Base-by-base conservation (phyloP, 2,329 filamentous ascomycete genomes). In the Colletotrichum somersetense region DNA sequence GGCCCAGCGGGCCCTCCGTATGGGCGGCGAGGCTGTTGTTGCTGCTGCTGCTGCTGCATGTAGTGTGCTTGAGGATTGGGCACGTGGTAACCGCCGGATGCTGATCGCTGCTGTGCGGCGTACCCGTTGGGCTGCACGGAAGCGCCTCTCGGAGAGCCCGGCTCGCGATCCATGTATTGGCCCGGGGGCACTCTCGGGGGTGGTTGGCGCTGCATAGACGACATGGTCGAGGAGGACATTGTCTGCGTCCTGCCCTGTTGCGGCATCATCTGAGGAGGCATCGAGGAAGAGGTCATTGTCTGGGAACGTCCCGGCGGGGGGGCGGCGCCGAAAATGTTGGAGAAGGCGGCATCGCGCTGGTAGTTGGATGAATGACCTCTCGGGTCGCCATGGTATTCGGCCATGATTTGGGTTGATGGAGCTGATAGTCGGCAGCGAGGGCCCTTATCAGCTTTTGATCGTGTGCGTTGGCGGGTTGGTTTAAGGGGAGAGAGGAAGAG, bases 281-380 rank as follows among this genome's bases (percentile, higher is more conserved):
- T 79, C 53, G 92, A 88, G 75, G 94, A 91, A 67, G 93, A 95
- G 75, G 92, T 96, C 95, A 98, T 98, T 35, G 96, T 98, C 79
- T 98, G 95, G 70, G 95, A 97, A 81, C 96, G 92, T 71, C 96
- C 96, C 57, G 93, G 90, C 58, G 94, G 94, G 75, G 94, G 95
- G 75, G 93, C 89, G 75, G 91, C 91, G 77, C 96, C 96, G 81
- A 98, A 99, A 80, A 98, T 98, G 84, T 96, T 96, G 76, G 93
- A 94, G 83, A 97, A 99, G 75, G 96, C 96, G 76, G 94, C 94
- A 89, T 99, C 95, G 84, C 96, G 92, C 83, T 96, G 93, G 78
- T 86, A 87, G 79, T 87, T 87, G 75, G 86, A 84, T 66, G 85
- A 79, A 86, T 89, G 87, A 76, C 86, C 84, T 68, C 83, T 81